Conservation (phyloP, 805 yeast genomes). For the Candida palmyrensis region DNA sequence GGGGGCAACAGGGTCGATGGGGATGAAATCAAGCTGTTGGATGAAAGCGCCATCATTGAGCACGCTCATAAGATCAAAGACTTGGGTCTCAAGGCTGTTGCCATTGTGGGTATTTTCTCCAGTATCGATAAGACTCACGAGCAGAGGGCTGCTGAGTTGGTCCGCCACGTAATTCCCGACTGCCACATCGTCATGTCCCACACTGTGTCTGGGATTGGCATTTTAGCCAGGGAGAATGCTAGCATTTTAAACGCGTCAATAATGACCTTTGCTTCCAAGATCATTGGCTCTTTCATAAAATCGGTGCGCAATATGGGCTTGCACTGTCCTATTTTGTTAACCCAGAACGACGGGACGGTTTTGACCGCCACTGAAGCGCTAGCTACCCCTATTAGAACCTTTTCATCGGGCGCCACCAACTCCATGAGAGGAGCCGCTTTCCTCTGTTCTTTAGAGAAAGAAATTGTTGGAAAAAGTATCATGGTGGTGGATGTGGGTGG, state of each 20-base stretch:
- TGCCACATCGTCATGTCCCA: constrained; percentile 34
- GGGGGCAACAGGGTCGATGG: constrained; percentile 45
- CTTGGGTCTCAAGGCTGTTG: constrained; percentile 30
- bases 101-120: constrained; percentile 38
- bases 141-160: constrained; percentile 22
- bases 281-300: constrained; percentile 32
- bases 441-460: constrained; percentile 19
- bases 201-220: constrained; percentile 39
- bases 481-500: constrained; percentile 46
- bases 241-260: constrained; percentile 44
- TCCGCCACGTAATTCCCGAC: constrained; percentile 13
- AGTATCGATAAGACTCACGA: constrained; percentile 37
- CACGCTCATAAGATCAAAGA: constrained; percentile 27
- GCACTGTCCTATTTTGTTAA: constrained; percentile 32
- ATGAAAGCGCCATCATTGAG: constrained; percentile 20
- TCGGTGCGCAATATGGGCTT: constrained; percentile 34
- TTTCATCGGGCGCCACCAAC: constrained; percentile 46
- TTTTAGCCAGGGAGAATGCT: constrained; percentile 43
- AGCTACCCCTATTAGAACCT: constrained; percentile 40
- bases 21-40: constrained; percentile 26
- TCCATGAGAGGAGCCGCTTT: constrained; percentile 46
- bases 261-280: constrained; percentile 35
- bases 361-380: constrained; percentile 34
- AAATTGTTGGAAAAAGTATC: constrained; percentile 5
- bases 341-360: constrained; percentile 48